Evolutionary conservation across 805 yeast genomes (phyloP).

Genomic region (Saturnispora gosingensis): DNA sequence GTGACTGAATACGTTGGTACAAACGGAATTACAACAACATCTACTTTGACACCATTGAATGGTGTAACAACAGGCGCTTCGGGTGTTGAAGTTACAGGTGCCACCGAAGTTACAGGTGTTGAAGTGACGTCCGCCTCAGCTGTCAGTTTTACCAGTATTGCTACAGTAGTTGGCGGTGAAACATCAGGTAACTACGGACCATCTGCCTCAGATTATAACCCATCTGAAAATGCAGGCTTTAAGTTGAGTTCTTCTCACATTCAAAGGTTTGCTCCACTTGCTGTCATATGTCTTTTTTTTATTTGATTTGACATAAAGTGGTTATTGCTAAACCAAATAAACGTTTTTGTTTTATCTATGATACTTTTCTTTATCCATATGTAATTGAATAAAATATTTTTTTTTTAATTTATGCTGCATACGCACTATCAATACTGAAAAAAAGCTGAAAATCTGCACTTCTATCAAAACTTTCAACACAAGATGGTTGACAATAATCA

Average conservation of each 20-base stretch:
- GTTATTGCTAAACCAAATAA: too few species aligned
- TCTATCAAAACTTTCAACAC: too few species aligned
- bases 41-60: neutral
- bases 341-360: too few species aligned
- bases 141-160: neutral
- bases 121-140: neutral
- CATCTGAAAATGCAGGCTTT: neutral
- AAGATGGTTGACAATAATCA: too few species aligned
- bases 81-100: neutral
- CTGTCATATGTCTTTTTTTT: neutral
- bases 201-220: neutral
- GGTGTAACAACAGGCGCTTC: neutral
- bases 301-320: neutral
- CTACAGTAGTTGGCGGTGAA: neutral
- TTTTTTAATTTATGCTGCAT: neutral
- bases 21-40: neutral
- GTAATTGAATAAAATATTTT: too few species aligned
- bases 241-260: neutral
- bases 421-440: too few species aligned
- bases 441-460: too few species aligned
- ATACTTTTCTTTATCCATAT: too few species aligned
- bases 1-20: neutral
- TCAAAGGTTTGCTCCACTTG: neutral
- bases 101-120: neutral
- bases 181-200: neutral